Evolutionary conservation across 352 stramenopile genomes (phyloP).

Genomic region (Salisapilia sapeloensis): DNA sequence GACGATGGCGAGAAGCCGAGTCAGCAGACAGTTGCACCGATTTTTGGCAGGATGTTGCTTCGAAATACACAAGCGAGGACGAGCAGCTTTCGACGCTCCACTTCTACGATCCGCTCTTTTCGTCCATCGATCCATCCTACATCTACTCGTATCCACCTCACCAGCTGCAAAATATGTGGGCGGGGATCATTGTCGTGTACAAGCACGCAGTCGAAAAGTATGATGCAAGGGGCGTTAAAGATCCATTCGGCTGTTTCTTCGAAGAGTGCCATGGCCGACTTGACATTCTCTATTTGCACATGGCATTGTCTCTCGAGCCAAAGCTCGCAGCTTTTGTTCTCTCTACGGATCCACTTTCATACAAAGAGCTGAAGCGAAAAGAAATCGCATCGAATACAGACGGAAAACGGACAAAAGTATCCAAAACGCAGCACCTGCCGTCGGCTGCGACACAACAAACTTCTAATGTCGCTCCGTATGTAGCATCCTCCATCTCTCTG

Average conservation of each 20-base stretch:
- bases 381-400: no score
- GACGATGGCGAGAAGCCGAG: conserved; percentile 29
- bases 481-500: no score
- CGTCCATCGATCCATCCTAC: conserved; percentile 22
- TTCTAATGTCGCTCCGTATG: no score
- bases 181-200: conserved; percentile 36
- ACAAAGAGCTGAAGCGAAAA: no score
- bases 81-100: conserved; percentile 28
- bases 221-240: conserved; percentile 8
- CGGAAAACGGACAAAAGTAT: no score
- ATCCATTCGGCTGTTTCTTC: conserved; percentile 29
- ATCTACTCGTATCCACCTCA: conserved; percentile 22
- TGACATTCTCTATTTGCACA: conserved; percentile 51
- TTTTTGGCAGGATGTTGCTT: conserved; percentile 45
- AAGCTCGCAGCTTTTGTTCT: conserved; percentile 29
- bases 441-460: no score
- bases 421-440: no score
- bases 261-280: conserved; percentile 32
- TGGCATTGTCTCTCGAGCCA: conserved; percentile 33
- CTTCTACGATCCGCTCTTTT: conserved; percentile 45
- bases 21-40: conserved; percentile 1
- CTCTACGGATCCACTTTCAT: no score
- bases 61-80: conserved; percentile 25
- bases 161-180: conserved; percentile 45
- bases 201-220: conserved; percentile 14